Percentiles rank a stretch among this genome's conserved stretches.
phyloP scores from a whole-genome alignment of 2,329 filamentous ascomycete genomes.

The Didymella keratinophila region DNA sequence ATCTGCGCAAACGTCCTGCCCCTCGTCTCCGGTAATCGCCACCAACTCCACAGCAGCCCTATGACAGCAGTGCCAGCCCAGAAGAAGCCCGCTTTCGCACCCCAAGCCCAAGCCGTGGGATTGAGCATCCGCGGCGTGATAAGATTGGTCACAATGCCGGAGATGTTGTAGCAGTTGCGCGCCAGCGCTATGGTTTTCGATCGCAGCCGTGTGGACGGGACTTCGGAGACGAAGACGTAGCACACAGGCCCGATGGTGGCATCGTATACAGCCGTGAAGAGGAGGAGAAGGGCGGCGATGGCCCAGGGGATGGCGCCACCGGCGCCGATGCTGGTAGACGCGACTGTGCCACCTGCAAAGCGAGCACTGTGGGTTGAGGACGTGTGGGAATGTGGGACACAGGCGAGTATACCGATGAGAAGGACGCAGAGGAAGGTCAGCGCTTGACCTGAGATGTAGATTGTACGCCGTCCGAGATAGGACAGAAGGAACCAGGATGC shows the following conservation, averaged over 20 bases:
- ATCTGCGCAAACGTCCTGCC: constrained; percentile 83
- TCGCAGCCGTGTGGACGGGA: constrained; percentile 80
- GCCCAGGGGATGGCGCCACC: constrained; percentile 8
- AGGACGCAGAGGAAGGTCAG: constrained; percentile 68
- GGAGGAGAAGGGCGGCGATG: constrained; percentile 22
- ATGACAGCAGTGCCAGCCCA: constrained; percentile 78
- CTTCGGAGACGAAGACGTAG: constrained; percentile 77
- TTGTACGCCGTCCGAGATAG: constrained; percentile 74
- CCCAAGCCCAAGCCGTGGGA: constrained; percentile 76
- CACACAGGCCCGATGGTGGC: constrained; percentile 48
- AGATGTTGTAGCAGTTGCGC: constrained; percentile 76
- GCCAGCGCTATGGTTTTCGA: constrained; percentile 89
- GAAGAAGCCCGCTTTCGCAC: constrained; percentile 84
- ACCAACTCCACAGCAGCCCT: constrained; percentile 78
- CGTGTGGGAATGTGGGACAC: constrained; percentile 4
- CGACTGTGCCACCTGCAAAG: not conserved
- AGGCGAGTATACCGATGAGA: constrained; percentile 76
- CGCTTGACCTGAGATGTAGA: constrained; percentile 74
- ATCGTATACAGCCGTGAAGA: constrained; percentile 25
- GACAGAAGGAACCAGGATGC: constrained; percentile 79
- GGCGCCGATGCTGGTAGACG: not conserved
- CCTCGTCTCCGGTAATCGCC: constrained; percentile 77
- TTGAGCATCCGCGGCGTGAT: constrained; percentile 68
- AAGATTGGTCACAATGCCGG: constrained; percentile 80
- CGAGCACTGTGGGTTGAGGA: not conserved